Base-by-base conservation (phyloP, 768 basidiomycete species). In the Leccinum rimulosum region DNA sequence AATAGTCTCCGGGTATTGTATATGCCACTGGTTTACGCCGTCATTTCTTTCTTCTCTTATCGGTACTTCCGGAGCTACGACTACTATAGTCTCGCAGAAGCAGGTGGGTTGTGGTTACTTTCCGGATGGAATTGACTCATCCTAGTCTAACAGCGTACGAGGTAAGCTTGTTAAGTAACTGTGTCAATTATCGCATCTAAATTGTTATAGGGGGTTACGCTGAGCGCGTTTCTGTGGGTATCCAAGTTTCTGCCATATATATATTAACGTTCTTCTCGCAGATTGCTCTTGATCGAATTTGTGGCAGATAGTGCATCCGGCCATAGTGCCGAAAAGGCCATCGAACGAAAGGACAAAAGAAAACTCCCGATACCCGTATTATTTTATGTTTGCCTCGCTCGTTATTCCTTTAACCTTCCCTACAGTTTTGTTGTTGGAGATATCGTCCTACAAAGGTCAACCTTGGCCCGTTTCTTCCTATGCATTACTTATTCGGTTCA, bases 11-110 rank as follows among this genome's bases (percentile, higher is more conserved):
- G 91, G 58, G 84, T 93, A 50, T 68, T 93, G 62, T 91, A 91
- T 65, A 90, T 94, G 91, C 91, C 92, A 2, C 83, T 85, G 1
- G 79, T 93, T 47, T 93, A 89, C 70, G 87, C 87, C 28, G 75
- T 93, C 61, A 83, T 95, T 52, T 91, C 91, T 1, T 95, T 95
- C 76, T 82, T 91, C 65, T 90, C 89, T 28, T 95, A 91, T 66
- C 84, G 93, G 1, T 95, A 76, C 75, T 95, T 91, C 77, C 83
- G 91, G 40, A 76, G 82, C 58, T 94, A 91, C 67, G 91, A 83
- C 45, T 85, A 85, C 66, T 84, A 84, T 65, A 75, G 74, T 36
- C 77, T 84, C 47, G 74, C 77, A 51, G 77, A 84, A 74, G 68
- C 76, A 53, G 76, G 84, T 84, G 57, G 54, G 82, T 64, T 66